These are phyloP conservation scores for Artemisia annua DNA, from an alignment of 129 eudicot species.

Conservation along the genomic window DNA sequence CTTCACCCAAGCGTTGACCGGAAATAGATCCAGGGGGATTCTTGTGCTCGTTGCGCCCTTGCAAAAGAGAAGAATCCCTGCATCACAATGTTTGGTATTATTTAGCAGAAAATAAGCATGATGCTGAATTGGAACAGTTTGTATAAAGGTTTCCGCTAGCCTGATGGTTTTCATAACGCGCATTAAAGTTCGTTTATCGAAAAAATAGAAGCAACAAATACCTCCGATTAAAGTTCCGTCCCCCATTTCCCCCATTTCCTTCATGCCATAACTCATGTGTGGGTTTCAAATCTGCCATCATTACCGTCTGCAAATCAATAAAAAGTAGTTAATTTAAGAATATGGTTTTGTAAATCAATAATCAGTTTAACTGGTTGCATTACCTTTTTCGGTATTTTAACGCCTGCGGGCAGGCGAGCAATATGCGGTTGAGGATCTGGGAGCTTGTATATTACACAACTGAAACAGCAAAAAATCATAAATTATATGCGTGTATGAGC, in stretches of 20 bases:
- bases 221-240: constrained; percentile 44
- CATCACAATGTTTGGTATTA: background rate
- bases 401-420: constrained; percentile 65
- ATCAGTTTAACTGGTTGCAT: background rate
- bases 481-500: background rate
- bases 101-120: too few species aligned
- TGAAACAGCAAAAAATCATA: constrained; percentile 30
- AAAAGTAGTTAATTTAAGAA: too few species aligned
- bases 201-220: constrained; percentile 16
- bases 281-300: constrained; percentile 53
- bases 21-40: constrained; percentile 55
- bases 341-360: too few species aligned
- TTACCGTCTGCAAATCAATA: constrained; percentile 43
- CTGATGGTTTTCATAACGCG: too few species aligned
- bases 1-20: constrained; percentile 66
- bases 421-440: constrained; percentile 73
- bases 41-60: constrained; percentile 21
- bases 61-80: constrained; percentile 26
- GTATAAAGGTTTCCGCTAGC: too few species aligned
- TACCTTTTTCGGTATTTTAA: constrained; percentile 72
- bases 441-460: constrained; percentile 83
- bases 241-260: constrained; percentile 48
- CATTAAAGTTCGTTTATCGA: background rate
- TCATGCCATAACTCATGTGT: constrained; percentile 84
- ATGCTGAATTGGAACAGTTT: too few species aligned